Percentiles rank a stretch among this genome's conserved stretches.
These are phyloP conservation scores for Neoboletus brunneissimus DNA, from an alignment of 768 basidiomycete genomes.

Conservation along the genomic window DNA sequence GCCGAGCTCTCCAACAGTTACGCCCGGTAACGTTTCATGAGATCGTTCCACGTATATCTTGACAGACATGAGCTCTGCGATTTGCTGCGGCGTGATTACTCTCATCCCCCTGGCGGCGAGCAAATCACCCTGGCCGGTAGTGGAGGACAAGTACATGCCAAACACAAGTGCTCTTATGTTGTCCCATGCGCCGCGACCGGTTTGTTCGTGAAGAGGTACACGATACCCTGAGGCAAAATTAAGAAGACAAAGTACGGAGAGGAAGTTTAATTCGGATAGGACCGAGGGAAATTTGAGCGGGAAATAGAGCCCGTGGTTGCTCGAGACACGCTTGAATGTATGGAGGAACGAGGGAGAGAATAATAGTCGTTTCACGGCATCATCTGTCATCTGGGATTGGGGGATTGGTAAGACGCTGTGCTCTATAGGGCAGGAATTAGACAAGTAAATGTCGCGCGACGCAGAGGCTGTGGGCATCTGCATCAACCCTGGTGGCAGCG, in stretches of 20 bases:
- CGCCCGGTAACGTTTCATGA: constrained; percentile 65
- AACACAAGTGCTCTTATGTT: constrained; percentile 73
- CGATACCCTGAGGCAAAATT: constrained; percentile 87
- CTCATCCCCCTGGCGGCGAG: constrained; percentile 69
- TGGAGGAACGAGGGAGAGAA: constrained; percentile 60
- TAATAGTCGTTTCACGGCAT: constrained; percentile 60
- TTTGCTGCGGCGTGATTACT: constrained; percentile 46
- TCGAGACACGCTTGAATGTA: constrained; percentile 60
- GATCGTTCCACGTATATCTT: constrained; percentile 65
- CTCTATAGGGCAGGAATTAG: background rate
- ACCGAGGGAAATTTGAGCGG: constrained; percentile 77
- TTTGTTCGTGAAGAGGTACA: constrained; percentile 63
- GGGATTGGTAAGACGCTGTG: constrained; percentile 10
- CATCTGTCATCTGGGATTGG: constrained; percentile 49
- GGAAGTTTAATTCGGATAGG: constrained; percentile 74
- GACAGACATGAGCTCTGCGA: constrained; percentile 74
- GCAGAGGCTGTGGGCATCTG: background rate
- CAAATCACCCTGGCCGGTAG: constrained; percentile 50
- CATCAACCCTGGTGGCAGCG: background rate
- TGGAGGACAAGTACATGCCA: constrained; percentile 66
- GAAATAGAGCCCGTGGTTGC: constrained; percentile 66
- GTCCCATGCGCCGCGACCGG: constrained; percentile 82
- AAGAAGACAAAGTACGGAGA: constrained; percentile 74
- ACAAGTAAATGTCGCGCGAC: background rate
- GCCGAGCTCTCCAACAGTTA: constrained; percentile 72